A percentile compares a stretch with the other conserved stretches of the same genome.
Evolutionary conservation across 805 yeast species (phyloP).

Genomic region (Sugiyamaella lignohabitans): DNA sequence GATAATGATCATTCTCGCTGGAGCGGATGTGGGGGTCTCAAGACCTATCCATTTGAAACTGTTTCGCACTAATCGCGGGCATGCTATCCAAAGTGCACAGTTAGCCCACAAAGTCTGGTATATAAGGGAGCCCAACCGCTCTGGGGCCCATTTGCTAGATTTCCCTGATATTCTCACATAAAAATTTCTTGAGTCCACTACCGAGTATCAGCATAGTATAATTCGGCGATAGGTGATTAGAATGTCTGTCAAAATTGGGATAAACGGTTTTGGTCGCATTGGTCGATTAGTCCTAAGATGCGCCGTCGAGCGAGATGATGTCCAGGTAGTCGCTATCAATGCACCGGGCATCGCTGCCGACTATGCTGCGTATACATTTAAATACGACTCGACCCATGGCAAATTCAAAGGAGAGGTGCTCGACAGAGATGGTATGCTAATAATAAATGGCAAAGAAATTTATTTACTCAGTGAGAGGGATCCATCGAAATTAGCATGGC

Average conservation of each 20-base stretch:
- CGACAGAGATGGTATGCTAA: constrained; percentile 44
- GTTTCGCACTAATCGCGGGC: too few relatives aligned
- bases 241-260: constrained; percentile 61
- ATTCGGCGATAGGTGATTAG: too few relatives aligned
- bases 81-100: too few relatives aligned
- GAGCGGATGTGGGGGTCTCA: too few relatives aligned
- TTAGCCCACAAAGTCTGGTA: too few relatives aligned
- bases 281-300: constrained; percentile 83
- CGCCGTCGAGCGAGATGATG: constrained; percentile 64
- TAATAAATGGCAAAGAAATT: constrained; percentile 62
- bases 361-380: constrained; percentile 90
- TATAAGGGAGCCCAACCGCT: too few relatives aligned
- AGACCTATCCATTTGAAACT: too few relatives aligned
- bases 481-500: constrained; percentile 86
- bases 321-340: constrained; percentile 78
- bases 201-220: too few relatives aligned
- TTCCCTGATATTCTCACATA: too few relatives aligned
- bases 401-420: constrained; percentile 67
- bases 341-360: constrained; percentile 87
- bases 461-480: constrained; percentile 72
- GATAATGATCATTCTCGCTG: too few relatives aligned
- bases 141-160: too few relatives aligned
- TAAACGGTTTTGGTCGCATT: constrained; percentile 92
- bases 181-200: too few relatives aligned
- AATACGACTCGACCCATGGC: constrained; percentile 92